phyloP scores from a whole-genome alignment of 495 filamentous ascomycete species.

The Podospora appendiculata region DNA sequence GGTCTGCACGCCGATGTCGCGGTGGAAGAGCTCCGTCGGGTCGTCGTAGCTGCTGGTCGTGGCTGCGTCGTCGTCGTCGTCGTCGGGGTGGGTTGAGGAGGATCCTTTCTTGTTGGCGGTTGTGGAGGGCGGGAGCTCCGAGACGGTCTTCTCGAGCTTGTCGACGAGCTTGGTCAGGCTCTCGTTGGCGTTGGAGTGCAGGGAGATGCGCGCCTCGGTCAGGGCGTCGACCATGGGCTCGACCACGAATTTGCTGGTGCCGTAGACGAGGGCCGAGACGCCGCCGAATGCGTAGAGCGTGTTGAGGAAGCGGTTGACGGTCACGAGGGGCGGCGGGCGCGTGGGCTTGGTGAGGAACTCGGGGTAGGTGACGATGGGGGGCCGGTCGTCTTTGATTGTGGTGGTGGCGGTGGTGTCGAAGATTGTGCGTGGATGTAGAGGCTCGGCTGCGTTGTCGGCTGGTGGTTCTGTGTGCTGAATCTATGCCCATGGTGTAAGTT shows the following conservation, averaged over 20 bases:
- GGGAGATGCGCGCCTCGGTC: slow-evolving; percentile 69
- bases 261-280: slow-evolving; percentile 66
- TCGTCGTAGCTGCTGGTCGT: slow-evolving; percentile 40
- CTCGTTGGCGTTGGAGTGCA: slow-evolving; percentile 56
- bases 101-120: background rate
- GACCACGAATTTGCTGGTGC: slow-evolving; percentile 70
- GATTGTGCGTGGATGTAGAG: background rate
- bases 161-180: slow-evolving; percentile 64
- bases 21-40: slow-evolving; percentile 83
- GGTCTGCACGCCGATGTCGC: slow-evolving; percentile 84
- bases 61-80: slow-evolving; percentile 21
- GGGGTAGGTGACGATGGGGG: slow-evolving; percentile 96
- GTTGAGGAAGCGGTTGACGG: slow-evolving; percentile 62
- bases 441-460: too few species aligned
- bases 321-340: slow-evolving; percentile 61
- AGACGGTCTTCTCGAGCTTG: slow-evolving; percentile 64
- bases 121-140: slow-evolving; percentile 35
- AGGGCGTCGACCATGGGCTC: slow-evolving; percentile 75
- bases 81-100: background rate
- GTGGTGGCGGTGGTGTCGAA: slow-evolving; percentile 10
- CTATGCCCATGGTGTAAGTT: too few species aligned
- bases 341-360: slow-evolving; percentile 76
- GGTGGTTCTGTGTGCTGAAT: too few species aligned
- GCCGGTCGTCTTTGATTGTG: slow-evolving; percentile 36
- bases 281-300: slow-evolving; percentile 70